Evolutionary conservation across 2,329 filamentous ascomycete species (phyloP).

Genomic region (Talaromyces sp.): DNA sequence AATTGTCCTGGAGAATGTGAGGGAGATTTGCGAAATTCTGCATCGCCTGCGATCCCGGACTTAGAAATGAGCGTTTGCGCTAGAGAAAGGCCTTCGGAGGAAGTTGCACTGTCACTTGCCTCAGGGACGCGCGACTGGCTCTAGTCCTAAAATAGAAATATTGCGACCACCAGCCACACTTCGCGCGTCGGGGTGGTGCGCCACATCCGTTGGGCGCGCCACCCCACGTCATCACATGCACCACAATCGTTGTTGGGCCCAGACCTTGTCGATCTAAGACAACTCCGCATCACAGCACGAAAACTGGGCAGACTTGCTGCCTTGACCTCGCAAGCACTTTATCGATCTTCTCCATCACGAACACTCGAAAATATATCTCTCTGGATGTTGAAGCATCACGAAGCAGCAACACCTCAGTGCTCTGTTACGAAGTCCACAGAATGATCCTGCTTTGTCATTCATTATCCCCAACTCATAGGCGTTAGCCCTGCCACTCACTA

Average conservation of each 20-base stretch:
- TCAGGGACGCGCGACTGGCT: not conserved
- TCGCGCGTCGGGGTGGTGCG: conserved; percentile 23
- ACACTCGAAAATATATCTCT: not conserved
- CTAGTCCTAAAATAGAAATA: conserved; percentile 8
- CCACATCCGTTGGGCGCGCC: conserved; percentile 14
- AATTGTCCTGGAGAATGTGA: not conserved
- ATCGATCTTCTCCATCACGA: not conserved
- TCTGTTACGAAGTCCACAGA: not conserved
- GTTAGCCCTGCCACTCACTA: conserved; percentile 13
- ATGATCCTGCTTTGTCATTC: conserved; percentile 4
- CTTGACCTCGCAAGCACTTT: not conserved
- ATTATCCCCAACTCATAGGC: conserved; percentile 8
- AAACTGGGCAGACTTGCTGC: not conserved
- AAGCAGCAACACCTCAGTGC: not conserved
- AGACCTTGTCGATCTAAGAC: conserved; percentile 1
- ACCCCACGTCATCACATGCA: conserved; percentile 13
- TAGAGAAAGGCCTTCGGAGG: not conserved
- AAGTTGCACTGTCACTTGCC: not conserved
- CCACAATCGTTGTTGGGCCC: conserved; percentile 4
- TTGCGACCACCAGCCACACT: conserved; percentile 16
- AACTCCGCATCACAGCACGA: conserved; percentile 9
- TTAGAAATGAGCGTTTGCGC: not conserved
- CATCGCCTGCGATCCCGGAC: not conserved
- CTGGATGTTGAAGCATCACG: not conserved
- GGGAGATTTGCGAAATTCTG: not conserved